A percentile compares a stretch with the other conserved stretches of the same genome.
These are phyloP conservation scores for Populus deltoides DNA, from an alignment of 345 rosid species.

Conservation along the genomic window DNA sequence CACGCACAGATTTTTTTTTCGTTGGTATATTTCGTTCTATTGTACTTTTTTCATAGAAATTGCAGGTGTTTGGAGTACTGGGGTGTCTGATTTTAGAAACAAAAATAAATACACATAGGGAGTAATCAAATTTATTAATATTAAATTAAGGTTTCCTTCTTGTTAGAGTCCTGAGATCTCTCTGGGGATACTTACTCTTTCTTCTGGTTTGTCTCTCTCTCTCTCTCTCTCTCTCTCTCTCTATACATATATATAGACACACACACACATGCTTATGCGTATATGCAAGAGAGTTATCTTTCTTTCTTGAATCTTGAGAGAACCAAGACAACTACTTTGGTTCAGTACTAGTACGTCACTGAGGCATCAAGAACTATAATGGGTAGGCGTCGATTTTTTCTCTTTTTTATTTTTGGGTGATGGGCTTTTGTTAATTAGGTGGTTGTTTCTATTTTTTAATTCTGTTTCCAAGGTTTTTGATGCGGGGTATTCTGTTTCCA, in stretches of 20 bases:
- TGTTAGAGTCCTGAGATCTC: constrained; percentile 31
- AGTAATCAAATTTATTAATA: not conserved
- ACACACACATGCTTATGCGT: not conserved
- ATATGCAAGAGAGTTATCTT: constrained; percentile 26
- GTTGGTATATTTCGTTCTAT: not conserved
- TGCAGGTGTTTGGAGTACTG: constrained; percentile 71
- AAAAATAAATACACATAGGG: not conserved
- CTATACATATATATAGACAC: no score
- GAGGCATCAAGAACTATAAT: constrained; percentile 31
- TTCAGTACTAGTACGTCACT: constrained; percentile 17
- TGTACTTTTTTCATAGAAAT: not conserved
- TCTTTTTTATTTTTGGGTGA: not conserved
- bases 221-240: no score
- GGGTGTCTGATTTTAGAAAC: constrained; percentile 40
- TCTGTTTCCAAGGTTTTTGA: no score
- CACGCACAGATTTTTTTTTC: not conserved
- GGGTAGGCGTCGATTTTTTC: constrained; percentile 42
- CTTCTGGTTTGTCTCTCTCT: not conserved
- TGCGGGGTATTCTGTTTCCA: not conserved
- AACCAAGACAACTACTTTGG: constrained; percentile 7
- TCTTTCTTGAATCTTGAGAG: constrained; percentile 28
- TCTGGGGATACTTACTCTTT: not conserved
- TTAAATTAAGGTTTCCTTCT: constrained; percentile 19
- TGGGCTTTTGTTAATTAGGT: not conserved
- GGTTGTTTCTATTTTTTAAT: not conserved